A percentile compares a stretch with the other conserved stretches of the same genome.
phyloP scores from a whole-genome alignment of 129 eudicot genomes.

The Kitagawia praeruptora region DNA sequence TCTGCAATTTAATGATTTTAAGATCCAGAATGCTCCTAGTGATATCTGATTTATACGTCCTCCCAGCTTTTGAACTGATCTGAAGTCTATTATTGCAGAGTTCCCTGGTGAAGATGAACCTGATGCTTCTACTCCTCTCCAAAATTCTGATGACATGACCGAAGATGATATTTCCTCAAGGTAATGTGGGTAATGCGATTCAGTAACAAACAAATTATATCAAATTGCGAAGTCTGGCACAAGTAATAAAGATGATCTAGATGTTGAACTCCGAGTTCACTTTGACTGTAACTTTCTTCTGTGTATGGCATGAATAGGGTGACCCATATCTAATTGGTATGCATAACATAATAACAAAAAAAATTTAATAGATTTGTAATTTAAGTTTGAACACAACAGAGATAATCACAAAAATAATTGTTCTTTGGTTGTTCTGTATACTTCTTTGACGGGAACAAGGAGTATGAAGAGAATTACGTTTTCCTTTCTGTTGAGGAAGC shows the following conservation, averaged over 20 bases:
- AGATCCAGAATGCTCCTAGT: background rate
- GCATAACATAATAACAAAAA: background rate
- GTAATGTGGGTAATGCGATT: constrained; percentile 29
- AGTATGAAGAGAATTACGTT: background rate
- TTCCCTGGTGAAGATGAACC: constrained; percentile 53
- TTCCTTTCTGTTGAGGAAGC: background rate
- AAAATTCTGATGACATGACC: constrained; percentile 33
- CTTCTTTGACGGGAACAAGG: background rate
- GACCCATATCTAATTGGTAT: background rate
- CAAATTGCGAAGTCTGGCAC: background rate
- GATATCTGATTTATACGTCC: background rate
- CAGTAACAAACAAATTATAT: background rate
- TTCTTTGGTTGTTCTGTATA: background rate
- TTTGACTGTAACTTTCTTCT: background rate
- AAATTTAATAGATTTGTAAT: background rate
- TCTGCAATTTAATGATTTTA: background rate
- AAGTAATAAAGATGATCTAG: background rate
- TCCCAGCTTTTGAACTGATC: background rate
- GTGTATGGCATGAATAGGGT: background rate
- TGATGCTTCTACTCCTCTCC: constrained; percentile 29
- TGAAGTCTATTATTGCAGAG: constrained; percentile 21
- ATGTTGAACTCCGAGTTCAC: background rate
- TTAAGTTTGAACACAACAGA: background rate
- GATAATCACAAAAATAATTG: no score
- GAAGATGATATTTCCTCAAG: constrained; percentile 78